Evolutionary conservation across 805 yeast genomes (phyloP).

Genomic region (Debaryomyces maramus): DNA sequence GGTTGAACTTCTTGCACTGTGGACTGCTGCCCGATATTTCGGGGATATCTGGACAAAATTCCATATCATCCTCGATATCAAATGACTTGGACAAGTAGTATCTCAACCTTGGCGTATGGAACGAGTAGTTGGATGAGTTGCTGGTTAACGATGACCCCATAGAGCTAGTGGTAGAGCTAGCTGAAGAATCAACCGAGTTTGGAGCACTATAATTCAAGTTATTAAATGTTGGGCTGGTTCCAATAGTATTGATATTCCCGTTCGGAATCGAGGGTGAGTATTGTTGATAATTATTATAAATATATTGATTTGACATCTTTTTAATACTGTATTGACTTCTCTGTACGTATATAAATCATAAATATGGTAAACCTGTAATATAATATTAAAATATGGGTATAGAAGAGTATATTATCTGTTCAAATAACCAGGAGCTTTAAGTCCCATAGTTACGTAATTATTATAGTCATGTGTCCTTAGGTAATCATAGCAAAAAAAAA

Average conservation of each 20-base stretch:
- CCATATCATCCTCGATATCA: conserved; percentile 63
- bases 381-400: too few relatives aligned
- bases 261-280: conserved; percentile 32
- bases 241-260: conserved; percentile 17
- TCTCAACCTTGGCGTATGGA: conserved; percentile 52
- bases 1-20: conserved; percentile 56
- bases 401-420: not conserved
- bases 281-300: conserved; percentile 30
- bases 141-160: conserved; percentile 9
- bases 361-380: too few relatives aligned
- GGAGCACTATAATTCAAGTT: conserved; percentile 25
- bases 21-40: conserved; percentile 31
- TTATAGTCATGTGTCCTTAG: not conserved
- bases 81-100: conserved; percentile 60
- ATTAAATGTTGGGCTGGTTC: conserved; percentile 32
- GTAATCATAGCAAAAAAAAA: too few relatives aligned
- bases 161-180: conserved; percentile 10
- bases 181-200: conserved; percentile 18
- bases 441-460: not conserved
- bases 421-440: not conserved
- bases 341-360: not conserved
- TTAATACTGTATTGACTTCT: not conserved
- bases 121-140: conserved; percentile 29
- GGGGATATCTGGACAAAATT: conserved; percentile 62
- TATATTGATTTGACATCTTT: conserved; percentile 37